Evolutionary conservation across 169 alveolate genomes (phyloP).

Genomic region (Eimeria praecox): DNA sequence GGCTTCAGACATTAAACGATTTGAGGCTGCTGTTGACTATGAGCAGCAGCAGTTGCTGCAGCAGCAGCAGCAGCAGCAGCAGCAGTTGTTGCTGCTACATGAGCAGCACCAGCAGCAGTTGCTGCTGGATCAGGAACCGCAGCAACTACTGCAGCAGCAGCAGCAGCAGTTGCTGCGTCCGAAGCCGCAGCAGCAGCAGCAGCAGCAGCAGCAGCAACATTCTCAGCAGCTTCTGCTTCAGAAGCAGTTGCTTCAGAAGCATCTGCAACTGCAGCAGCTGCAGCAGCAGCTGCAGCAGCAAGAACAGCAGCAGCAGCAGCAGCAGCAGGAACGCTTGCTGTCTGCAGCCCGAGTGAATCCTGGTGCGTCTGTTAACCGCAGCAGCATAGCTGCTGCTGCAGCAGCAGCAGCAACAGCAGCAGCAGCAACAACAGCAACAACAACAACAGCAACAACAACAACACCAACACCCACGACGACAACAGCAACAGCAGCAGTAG

Average conservation of each 20-base stretch:
- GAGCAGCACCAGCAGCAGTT: too few species aligned
- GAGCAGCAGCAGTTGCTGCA: not conserved
- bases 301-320: too few species aligned
- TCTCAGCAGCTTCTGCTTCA: not conserved
- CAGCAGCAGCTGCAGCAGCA: not conserved
- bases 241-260: not conserved
- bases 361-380: not conserved
- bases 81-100: not conserved
- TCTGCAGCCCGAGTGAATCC: too few species aligned
- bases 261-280: not conserved
- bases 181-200: too few species aligned
- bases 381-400: not conserved
- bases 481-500: constrained; percentile 19
- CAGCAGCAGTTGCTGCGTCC: not conserved
- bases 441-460: not conserved
- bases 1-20: not conserved
- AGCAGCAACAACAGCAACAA: constrained; percentile 1
- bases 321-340: too few species aligned
- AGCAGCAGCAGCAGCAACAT: not conserved
- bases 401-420: constrained; percentile 26
- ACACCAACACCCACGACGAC: not conserved
- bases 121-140: not conserved
- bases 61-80: not conserved
- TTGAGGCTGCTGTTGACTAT: not conserved
- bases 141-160: not conserved